These are phyloP conservation scores for Ophiostoma fasciatum DNA, from an alignment of 2,329 filamentous ascomycete genomes.

Conservation along the genomic window DNA sequence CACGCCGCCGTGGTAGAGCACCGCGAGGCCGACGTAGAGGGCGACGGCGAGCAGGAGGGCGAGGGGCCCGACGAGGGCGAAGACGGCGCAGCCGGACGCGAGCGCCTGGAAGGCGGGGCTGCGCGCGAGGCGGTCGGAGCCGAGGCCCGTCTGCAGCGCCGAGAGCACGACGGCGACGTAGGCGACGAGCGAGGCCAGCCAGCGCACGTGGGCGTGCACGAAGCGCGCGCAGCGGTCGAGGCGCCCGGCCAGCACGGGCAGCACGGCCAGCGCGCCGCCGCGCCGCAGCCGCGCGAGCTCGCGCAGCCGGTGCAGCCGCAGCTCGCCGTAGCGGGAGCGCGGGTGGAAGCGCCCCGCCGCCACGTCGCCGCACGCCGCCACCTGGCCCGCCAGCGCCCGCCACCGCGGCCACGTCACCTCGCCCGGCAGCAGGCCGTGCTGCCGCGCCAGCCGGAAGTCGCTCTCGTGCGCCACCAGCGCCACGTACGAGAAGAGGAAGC, in stretches of 20 bases:
- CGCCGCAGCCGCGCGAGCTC: conserved; percentile 24
- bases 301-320: conserved; percentile 22
- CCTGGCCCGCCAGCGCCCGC: conserved; percentile 19
- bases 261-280: conserved; percentile 13
- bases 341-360: conserved; percentile 17
- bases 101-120: no score
- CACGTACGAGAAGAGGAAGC: conserved; percentile 25
- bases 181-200: conserved; percentile 23
- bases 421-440: conserved; percentile 20
- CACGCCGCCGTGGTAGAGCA: conserved; percentile 9
- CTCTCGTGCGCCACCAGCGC: conserved; percentile 22
- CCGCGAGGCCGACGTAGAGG: conserved; percentile 10
- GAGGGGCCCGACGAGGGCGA: conserved; percentile 29
- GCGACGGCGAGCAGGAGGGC: conserved; percentile 9
- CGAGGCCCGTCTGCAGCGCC: conserved; percentile 34
- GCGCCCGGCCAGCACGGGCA: conserved; percentile 14
- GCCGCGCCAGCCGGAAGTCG: conserved; percentile 23
- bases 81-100: conserved; percentile 30
- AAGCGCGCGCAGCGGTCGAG: conserved; percentile 23
- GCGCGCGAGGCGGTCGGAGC: no score
- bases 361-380: conserved; percentile 18
- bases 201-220: conserved; percentile 27
- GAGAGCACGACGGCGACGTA: conserved; percentile 31
- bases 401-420: conserved; percentile 24
- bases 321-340: conserved; percentile 27